A percentile compares a stretch with the other conserved stretches of the same genome.
phyloP scores from a whole-genome alignment of 768 basidiomycete species.

The Grammothele lineata region DNA sequence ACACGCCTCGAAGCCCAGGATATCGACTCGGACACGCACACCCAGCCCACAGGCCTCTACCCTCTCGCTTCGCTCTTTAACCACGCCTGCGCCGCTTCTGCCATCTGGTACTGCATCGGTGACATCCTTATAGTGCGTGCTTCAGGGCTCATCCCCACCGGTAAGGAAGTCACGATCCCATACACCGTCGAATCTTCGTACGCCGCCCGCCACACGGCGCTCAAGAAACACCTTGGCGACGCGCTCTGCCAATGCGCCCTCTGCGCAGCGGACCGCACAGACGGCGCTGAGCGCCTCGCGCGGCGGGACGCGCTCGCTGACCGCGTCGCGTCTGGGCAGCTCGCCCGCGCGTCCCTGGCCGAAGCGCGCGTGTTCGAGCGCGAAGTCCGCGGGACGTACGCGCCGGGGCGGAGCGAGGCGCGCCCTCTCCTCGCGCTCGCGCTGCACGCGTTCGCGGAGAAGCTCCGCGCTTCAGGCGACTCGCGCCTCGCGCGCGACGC shows the following conservation, averaged over 20 bases:
- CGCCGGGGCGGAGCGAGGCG: conserved; percentile 1
- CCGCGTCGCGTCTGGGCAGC: not conserved
- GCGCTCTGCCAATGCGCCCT: conserved; percentile 10
- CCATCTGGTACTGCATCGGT: conserved; percentile 21
- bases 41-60: conserved; percentile 23
- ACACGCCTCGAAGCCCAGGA: conserved; percentile 1
- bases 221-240: conserved; percentile 12
- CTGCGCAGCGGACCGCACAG: conserved; percentile 12
- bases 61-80: conserved; percentile 30
- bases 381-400: conserved; percentile 9
- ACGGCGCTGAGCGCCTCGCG: conserved; percentile 4
- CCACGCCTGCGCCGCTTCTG: conserved; percentile 28
- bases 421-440: conserved; percentile 10
- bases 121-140: conserved; percentile 31
- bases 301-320: conserved; percentile 1
- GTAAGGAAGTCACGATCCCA: conserved; percentile 24
- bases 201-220: conserved; percentile 2
- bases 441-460: conserved; percentile 11
- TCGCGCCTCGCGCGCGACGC: conserved; percentile 2
- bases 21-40: not conserved
- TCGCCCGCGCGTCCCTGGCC: not conserved
- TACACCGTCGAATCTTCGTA: conserved; percentile 14
- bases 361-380: conserved; percentile 6
- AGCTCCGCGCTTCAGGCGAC: conserved; percentile 6
- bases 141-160: conserved; percentile 20